Evolutionary conservation across 306 rosid genomes (phyloP).

Genomic region (Vicia faba): DNA sequence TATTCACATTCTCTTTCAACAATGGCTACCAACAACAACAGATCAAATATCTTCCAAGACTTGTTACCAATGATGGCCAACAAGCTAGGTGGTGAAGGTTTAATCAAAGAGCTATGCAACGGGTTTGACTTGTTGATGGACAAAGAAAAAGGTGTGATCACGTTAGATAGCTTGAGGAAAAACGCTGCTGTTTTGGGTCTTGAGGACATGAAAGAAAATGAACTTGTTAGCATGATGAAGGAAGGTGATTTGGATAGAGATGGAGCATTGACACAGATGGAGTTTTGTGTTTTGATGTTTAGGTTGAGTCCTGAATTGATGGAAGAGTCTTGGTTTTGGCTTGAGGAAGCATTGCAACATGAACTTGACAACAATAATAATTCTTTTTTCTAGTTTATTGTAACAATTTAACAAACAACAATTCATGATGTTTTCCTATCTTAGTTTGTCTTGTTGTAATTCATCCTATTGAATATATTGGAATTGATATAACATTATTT

Average conservation of each 20-base stretch:
- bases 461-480: slow-evolving; percentile 20
- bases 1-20: neutral
- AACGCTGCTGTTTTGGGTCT: slow-evolving; percentile 69
- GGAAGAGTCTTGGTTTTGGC: slow-evolving; percentile 70
- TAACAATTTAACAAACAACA: neutral
- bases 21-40: slow-evolving; percentile 52
- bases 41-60: slow-evolving; percentile 57
- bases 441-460: neutral
- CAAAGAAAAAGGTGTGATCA: slow-evolving; percentile 70
- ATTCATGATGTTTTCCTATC: neutral
- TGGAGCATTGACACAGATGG: slow-evolving; percentile 77
- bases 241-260: slow-evolving; percentile 89
- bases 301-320: slow-evolving; percentile 85
- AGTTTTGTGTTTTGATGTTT: slow-evolving; percentile 95
- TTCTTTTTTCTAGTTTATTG: neutral
- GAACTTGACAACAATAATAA: slow-evolving; percentile 29
- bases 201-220: slow-evolving; percentile 69
- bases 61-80: slow-evolving; percentile 77
- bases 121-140: slow-evolving; percentile 85
- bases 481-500: too few species aligned
- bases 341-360: slow-evolving; percentile 56
- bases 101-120: slow-evolving; percentile 79
- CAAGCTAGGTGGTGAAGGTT: slow-evolving; percentile 83
- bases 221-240: slow-evolving; percentile 69
- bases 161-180: slow-evolving; percentile 68